These are phyloP conservation scores for Clonostachys rosea DNA, from an alignment of 2,329 filamentous ascomycete species.

Conservation along the genomic window DNA sequence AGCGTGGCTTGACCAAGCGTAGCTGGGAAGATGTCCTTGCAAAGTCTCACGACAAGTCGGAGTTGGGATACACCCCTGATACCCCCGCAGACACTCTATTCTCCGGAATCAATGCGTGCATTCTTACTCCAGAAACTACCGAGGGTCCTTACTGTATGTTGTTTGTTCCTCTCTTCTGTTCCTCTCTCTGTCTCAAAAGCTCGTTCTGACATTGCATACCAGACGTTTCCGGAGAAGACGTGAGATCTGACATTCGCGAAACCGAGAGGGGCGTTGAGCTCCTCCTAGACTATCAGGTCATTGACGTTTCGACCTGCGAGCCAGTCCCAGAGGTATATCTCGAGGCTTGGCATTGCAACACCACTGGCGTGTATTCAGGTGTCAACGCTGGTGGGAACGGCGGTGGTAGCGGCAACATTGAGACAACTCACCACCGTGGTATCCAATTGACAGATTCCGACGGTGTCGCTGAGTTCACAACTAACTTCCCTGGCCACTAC, in stretches of 20 bases:
- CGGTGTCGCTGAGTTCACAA: constrained; percentile 35
- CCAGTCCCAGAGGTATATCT: constrained; percentile 29
- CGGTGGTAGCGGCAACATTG: constrained; percentile 31
- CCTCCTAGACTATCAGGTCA: constrained; percentile 33
- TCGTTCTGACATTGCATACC: too few relatives aligned
- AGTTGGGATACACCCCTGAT: constrained; percentile 18
- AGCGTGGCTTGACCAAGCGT: constrained; percentile 18
- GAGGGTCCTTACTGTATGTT: too few relatives aligned
- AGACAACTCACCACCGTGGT: constrained; percentile 24
- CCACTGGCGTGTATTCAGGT: constrained; percentile 37
- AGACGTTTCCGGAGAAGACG: too few relatives aligned
- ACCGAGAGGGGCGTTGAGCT: constrained; percentile 30
- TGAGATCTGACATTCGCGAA: constrained; percentile 20
- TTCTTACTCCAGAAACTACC: too few relatives aligned
- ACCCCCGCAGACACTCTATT: constrained; percentile 17
- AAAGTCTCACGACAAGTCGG: constrained; percentile 28
- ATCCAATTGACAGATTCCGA: constrained; percentile 31
- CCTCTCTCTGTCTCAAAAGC: too few relatives aligned
- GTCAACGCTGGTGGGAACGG: constrained; percentile 29
- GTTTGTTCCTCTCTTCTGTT: too few relatives aligned
- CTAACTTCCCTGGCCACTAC: constrained; percentile 39
- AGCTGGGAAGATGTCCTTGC: constrained; percentile 22
- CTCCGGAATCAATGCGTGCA: too few relatives aligned
- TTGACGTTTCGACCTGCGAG: constrained; percentile 33
- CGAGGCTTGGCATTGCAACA: constrained; percentile 38